Evolutionary conservation across 2,329 filamentous ascomycete species (phyloP), one percentile per base, ranked within the genome.

Genomic region (Ophiocordyceps polyrhachis-furcata): DNA sequence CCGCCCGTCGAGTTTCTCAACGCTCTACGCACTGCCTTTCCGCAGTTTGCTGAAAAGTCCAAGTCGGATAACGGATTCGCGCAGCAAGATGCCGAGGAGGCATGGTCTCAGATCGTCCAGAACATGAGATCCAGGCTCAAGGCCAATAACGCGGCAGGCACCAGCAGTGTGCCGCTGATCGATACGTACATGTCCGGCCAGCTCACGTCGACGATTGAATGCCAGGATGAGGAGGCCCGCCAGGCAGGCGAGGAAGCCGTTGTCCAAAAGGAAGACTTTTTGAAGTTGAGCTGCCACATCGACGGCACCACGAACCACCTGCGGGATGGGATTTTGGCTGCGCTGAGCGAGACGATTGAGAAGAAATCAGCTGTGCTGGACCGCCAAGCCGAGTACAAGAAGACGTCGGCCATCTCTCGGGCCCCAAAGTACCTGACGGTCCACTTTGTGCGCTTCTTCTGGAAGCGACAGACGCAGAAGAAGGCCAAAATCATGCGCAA

Each of bases 401-500:
- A 94, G 65, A 83, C 74, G 4, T 91, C 86, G n/a, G 78, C 81
- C 57, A 93, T 98, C 54, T 77, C 88, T 12, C 81, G 89, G 19
- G 69, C 95, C 43, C 91, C 91, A 17, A 93, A 94, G 62, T 95
- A 98, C 60, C 73, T 98, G 41, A 91, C 91, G 0, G 85, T 98
- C 4, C 91, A 98, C 63, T 94, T 98, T 60, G 84, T 98, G 46
- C 85, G 91, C 51, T 98, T 98, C 67, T 95, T 89, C 68, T 98
- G 91, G 91, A 89, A 93, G 58, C 79, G 82, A 42, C 86, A 93
- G 53, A 87, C 85, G 4, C 82, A 93, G 63, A 96, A 96, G 70
- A 98, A 98, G 71, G 88, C 89, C 52, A 98, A 98, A 73, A 98
- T 98, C 55, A 89, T 98, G 84, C 84, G 88, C 59, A 98, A 96